Conservation (phyloP, 441 rosid species). For the Pelargonium cotyledonis region DNA sequence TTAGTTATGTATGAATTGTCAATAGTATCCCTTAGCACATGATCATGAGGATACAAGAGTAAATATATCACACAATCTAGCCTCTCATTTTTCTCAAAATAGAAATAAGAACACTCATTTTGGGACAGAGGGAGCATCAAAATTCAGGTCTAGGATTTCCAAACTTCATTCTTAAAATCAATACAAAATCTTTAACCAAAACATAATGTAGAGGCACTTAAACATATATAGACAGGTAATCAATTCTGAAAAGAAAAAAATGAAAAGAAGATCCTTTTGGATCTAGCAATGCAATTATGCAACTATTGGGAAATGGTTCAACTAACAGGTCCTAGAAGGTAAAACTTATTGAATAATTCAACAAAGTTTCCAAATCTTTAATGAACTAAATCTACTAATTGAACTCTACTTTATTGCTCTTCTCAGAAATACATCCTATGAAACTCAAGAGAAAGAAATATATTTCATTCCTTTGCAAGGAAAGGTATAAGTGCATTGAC, state of each 20-base stretch:
- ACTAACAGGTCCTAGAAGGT: too few species aligned
- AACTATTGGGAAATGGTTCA: conserved; percentile 5
- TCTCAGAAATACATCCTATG: not conserved
- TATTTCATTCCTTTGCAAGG: not conserved
- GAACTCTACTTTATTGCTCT: not conserved
- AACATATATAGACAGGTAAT: not conserved
- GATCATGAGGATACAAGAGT: too few species aligned
- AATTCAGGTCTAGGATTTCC: not conserved
- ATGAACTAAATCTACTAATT: not conserved
- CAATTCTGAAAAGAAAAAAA: not conserved
- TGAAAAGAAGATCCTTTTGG: not conserved
- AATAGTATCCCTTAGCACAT: too few species aligned
- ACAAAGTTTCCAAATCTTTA: not conserved
- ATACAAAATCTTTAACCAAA: not conserved
- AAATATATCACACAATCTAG: too few species aligned
- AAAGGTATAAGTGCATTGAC: conserved; percentile 3
- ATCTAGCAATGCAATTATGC: not conserved
- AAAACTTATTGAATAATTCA: not conserved
- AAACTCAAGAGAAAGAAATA: conserved; percentile 3
- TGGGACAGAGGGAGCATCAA: not conserved
- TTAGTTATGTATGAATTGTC: too few species aligned
- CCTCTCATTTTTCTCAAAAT: too few species aligned
- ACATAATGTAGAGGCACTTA: not conserved
- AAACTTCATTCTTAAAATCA: not conserved
- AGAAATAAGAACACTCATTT: too few species aligned